phyloP scores from a whole-genome alignment of 2,329 filamentous ascomycete species.

The Calonectria hawksworthii region DNA sequence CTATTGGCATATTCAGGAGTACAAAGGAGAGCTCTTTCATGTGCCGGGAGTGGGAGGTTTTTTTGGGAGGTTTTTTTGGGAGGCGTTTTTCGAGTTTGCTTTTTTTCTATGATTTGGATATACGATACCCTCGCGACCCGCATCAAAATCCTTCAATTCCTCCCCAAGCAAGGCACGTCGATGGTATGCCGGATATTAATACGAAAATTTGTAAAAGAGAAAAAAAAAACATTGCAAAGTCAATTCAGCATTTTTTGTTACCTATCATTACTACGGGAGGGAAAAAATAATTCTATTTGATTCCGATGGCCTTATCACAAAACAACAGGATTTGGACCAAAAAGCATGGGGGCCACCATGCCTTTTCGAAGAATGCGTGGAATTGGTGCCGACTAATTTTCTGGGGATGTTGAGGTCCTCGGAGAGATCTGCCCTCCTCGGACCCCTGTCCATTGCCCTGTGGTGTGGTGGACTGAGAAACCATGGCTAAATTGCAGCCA shows the following conservation, averaged over 20 bases:
- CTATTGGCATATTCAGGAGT: conserved; percentile 10
- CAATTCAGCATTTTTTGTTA: neutral
- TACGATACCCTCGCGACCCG: conserved; percentile 25
- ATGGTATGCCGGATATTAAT: conserved; percentile 15
- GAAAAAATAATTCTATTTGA: neutral
- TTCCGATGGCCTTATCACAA: too few species aligned
- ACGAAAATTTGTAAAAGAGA: neutral
- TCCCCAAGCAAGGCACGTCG: neutral
- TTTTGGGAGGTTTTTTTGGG: neutral
- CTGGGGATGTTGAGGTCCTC: conserved; percentile 38
- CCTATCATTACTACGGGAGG: neutral
- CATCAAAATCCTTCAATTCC: neutral
- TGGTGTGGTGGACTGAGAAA: conserved; percentile 1
- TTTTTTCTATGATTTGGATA: conserved; percentile 9
- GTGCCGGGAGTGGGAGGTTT: neutral
- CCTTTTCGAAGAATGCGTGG: conserved; percentile 32
- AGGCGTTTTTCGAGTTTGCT: conserved; percentile 11
- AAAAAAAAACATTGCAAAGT: neutral
- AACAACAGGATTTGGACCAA: neutral
- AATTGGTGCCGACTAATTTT: conserved; percentile 32
- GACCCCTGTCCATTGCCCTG: conserved; percentile 3
- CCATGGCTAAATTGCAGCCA: conserved; percentile 24
- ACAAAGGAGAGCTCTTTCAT: conserved; percentile 4
- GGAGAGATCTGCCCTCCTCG: conserved; percentile 30
- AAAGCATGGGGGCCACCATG: neutral